Conservation (phyloP, 495 filamentous ascomycete genomes). For the Clohesyomyces aquaticus region DNA sequence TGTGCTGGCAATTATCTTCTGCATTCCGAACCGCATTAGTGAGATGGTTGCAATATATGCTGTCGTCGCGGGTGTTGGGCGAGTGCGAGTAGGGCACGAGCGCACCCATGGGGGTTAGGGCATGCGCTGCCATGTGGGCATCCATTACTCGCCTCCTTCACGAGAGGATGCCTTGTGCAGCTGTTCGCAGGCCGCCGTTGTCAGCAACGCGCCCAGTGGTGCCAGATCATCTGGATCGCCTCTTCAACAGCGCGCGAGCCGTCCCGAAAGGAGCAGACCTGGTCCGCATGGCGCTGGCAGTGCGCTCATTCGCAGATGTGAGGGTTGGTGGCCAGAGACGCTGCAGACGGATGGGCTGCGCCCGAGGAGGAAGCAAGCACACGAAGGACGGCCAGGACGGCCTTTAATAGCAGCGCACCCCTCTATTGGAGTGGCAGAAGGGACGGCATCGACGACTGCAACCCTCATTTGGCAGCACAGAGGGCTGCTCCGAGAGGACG, state of each 20-base stretch:
- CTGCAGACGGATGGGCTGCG: no score
- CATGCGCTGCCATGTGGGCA: slow-evolving; percentile 32
- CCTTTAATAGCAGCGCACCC: slow-evolving; percentile 13
- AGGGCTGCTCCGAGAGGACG: slow-evolving; percentile 6
- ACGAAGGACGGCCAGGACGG: slow-evolving; percentile 2
- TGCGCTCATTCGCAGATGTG: slow-evolving; percentile 15
- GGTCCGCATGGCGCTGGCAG: not conserved
- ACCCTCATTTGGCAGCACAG: slow-evolving; percentile 9
- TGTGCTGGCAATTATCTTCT: slow-evolving; percentile 41
- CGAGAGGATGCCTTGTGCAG: slow-evolving; percentile 21
- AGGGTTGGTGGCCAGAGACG: slow-evolving; percentile 1
- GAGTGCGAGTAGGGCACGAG: slow-evolving; percentile 39
- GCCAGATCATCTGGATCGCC: slow-evolving; percentile 37
- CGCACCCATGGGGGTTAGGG: slow-evolving; percentile 32
- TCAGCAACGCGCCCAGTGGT: slow-evolving; percentile 31
- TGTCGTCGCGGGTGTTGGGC: slow-evolving; percentile 35
- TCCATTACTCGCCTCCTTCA: slow-evolving; percentile 31
- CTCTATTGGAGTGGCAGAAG: slow-evolving; percentile 8
- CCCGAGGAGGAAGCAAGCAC: no score
- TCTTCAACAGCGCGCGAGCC: slow-evolving; percentile 21
- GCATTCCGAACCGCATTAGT: slow-evolving; percentile 40
- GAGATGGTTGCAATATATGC: slow-evolving; percentile 32
- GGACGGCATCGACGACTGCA: slow-evolving; percentile 14
- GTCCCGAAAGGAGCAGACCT: slow-evolving; percentile 24
- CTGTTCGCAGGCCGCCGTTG: slow-evolving; percentile 37